Evolutionary conservation across 352 stramenopile species (phyloP), one percentile per base, ranked within the genome.

Genomic region (Globisporangium abappressorium): DNA sequence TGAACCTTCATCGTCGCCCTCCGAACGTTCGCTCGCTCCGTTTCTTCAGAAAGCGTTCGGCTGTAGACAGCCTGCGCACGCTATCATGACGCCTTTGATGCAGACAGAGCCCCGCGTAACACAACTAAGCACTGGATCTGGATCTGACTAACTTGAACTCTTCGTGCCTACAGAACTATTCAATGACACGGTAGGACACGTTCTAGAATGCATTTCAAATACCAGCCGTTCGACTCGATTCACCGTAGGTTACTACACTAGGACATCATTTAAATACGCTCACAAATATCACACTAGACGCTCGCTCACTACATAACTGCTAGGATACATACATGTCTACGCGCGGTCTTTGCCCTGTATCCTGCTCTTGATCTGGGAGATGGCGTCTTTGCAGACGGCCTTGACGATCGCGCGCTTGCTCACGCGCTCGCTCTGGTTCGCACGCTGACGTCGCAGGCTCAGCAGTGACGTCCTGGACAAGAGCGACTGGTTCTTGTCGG

Each of bases 361-460:
- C 12, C 62, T 47, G 24, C 24, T 34, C 33, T 51, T 53, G 18
- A 66, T 24, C 33, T 61, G 62, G 33, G 22, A 22, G 5, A 60
- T 33, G 18, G 49, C 51, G 8, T 34, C 54, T n/a, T 22, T 47
- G 33, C 51, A 66, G 15, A 41, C 34, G 9, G 62, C 62, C 33
- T 51, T 60, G n/a, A 59, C 62, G 49, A 66, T 41, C 6, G 24
- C 33, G 33, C 62, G 62, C 33, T 66, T 66, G 33, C 47, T 66
- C 33, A 26, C 38, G 14, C 33, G 20, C 26, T 43, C n/a, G 24
- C 2, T 20, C 14, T 56, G 59, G n/a, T 22, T 33, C 18, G 22
- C 36, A 3, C 20, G 34, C 15, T 53, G 22, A 8, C 34, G 28
- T 0, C 41, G 28, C 26, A 64, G 11, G 30, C 14, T 54, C 41